A percentile compares a stretch with the other conserved stretches of the same genome.
phyloP scores from a whole-genome alignment of 23 red algal species.

The Gracilaria domingensis region DNA sequence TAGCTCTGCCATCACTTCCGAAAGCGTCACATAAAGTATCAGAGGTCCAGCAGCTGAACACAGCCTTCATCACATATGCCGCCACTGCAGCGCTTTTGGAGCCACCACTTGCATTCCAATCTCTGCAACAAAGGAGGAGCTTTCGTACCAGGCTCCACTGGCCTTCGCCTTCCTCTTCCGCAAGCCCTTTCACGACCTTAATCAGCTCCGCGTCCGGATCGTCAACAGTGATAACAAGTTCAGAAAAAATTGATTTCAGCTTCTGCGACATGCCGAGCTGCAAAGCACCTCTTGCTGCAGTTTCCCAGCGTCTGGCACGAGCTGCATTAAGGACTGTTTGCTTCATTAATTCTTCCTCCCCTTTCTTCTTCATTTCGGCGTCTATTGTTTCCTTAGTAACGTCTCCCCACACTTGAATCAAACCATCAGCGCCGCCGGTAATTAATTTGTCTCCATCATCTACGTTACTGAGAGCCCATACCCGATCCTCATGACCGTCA shows the following conservation, averaged over 20 bases:
- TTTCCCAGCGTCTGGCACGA: constrained; percentile 51
- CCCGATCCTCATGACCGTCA: constrained; percentile 76
- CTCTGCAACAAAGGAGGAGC: constrained; percentile 46
- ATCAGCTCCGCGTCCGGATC: constrained; percentile 49
- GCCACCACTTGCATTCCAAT: constrained; percentile 74
- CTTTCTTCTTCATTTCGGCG: constrained; percentile 29
- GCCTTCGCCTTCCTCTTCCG: not conserved
- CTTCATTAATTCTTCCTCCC: constrained; percentile 46
- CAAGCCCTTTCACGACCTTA: constrained; percentile 33
- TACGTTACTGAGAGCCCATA: constrained; percentile 64
- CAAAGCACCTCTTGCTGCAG: constrained; percentile 63
- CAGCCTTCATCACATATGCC: constrained; percentile 33
- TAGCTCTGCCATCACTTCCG: constrained; percentile 31
- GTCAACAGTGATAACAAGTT: constrained; percentile 44
- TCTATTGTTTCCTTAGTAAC: constrained; percentile 33
- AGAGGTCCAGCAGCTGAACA: constrained; percentile 44
- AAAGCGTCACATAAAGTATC: constrained; percentile 21
- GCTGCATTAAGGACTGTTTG: constrained; percentile 63
- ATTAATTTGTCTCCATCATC: constrained; percentile 69
- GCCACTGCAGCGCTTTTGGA: constrained; percentile 40
- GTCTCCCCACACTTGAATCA: constrained; percentile 77
- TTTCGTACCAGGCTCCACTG: constrained; percentile 36
- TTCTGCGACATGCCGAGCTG: constrained; percentile 78
- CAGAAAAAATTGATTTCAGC: constrained; percentile 62
- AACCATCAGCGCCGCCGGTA: constrained; percentile 76